Percentiles rank a stretch among this genome's conserved stretches.
phyloP scores from a whole-genome alignment of 2,329 filamentous ascomycete genomes.

The Sporothrix brasiliensis region DNA sequence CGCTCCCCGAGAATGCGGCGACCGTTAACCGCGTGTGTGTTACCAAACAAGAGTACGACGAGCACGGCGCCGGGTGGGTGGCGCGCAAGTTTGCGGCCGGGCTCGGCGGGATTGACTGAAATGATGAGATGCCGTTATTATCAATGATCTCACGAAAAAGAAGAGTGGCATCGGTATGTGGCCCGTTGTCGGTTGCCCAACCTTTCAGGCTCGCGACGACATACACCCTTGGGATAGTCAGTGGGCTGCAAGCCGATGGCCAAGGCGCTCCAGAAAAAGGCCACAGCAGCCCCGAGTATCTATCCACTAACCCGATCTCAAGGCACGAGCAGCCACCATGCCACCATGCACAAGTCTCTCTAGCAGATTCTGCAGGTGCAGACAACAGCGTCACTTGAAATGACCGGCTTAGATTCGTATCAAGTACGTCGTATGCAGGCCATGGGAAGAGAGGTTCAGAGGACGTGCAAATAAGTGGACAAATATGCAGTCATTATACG shows the following conservation, averaged over 20 bases:
- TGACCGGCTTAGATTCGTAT: constrained; percentile 20
- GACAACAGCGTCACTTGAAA: not conserved
- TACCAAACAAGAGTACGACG: constrained; percentile 89
- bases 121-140: not conserved
- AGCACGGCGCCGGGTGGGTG: constrained; percentile 76
- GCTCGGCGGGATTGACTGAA: constrained; percentile 37
- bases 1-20: constrained; percentile 65
- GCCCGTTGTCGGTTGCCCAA: too few relatives aligned
- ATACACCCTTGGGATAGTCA: not conserved
- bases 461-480: not conserved
- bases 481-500: not conserved
- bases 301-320: too few relatives aligned
- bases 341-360: not conserved
- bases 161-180: too few relatives aligned
- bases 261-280: not conserved
- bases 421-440: not conserved
- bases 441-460: not conserved
- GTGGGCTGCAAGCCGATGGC: too few relatives aligned
- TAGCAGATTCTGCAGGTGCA: not conserved
- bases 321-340: not conserved
- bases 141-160: not conserved
- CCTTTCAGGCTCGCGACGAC: too few relatives aligned
- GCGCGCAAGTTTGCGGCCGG: constrained; percentile 67
- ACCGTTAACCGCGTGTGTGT: constrained; percentile 70
- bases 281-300: not conserved